phyloP scores from a whole-genome alignment of 2,329 filamentous ascomycete genomes.

The Chrysosporium keratinophilum region DNA sequence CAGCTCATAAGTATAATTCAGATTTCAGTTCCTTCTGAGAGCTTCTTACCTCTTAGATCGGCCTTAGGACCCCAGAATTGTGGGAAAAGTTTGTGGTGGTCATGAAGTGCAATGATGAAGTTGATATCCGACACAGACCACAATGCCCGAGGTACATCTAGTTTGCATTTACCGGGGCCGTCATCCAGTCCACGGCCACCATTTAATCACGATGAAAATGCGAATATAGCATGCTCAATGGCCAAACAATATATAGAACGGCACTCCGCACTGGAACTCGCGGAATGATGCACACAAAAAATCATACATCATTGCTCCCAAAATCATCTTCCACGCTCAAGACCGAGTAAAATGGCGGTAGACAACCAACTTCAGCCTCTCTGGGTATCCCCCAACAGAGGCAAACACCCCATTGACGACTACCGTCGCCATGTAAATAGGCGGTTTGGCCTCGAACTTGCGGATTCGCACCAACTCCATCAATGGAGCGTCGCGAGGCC shows the following conservation, averaged over 20 bases:
- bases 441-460: conserved; percentile 13
- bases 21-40: too few relatives aligned
- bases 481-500: conserved; percentile 32
- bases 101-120: too few relatives aligned
- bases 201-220: neutral
- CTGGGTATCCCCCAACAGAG: conserved; percentile 15
- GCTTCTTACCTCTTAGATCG: too few relatives aligned
- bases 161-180: neutral
- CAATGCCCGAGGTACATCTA: neutral
- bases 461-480: conserved; percentile 29
- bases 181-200: conserved; percentile 1
- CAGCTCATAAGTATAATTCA: too few relatives aligned
- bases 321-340: neutral
- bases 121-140: neutral
- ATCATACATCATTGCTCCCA: neutral
- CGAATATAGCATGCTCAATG: too few relatives aligned
- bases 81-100: too few relatives aligned
- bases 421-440: conserved; percentile 16
- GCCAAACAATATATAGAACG: too few relatives aligned
- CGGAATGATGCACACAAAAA: neutral
- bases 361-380: conserved; percentile 5
- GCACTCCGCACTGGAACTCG: too few relatives aligned
- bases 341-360: neutral
- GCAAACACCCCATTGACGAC: conserved; percentile 16
- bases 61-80: too few relatives aligned